These are phyloP conservation scores for Candida sanyaensis DNA, from an alignment of 1,139 yeast species.

Conservation along the genomic window DNA sequence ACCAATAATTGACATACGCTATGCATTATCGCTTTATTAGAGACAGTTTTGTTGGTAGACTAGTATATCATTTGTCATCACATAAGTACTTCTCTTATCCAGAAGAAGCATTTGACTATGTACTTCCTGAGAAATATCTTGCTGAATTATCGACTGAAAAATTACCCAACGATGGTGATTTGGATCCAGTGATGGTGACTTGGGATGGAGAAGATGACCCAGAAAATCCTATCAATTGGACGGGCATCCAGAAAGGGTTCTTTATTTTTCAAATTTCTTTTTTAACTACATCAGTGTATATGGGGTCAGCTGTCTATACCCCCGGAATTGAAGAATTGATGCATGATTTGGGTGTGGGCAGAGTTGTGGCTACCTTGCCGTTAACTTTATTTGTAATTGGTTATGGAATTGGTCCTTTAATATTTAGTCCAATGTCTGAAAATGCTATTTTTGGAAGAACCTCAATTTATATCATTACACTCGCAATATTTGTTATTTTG, in stretches of 20 bases:
- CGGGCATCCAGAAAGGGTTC: slow-evolving; percentile 34
- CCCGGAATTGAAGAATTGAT: slow-evolving; percentile 46
- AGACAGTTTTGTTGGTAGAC: slow-evolving; percentile 37
- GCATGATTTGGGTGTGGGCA: slow-evolving; percentile 27
- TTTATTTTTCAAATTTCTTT: slow-evolving; percentile 42
- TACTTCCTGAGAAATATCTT: slow-evolving; percentile 33
- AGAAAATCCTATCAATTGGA: slow-evolving; percentile 62
- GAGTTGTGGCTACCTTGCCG: slow-evolving; percentile 32
- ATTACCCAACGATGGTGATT: neutral
- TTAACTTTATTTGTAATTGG: slow-evolving; percentile 39
- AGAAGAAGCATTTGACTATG: slow-evolving; percentile 35
- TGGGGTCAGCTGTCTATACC: slow-evolving; percentile 63
- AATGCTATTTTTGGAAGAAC: slow-evolving; percentile 55
- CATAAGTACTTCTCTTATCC: slow-evolving; percentile 28
- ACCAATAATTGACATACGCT: neutral
- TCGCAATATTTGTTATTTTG: slow-evolving; percentile 32
- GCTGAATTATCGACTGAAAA: slow-evolving; percentile 4
- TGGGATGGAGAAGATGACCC: slow-evolving; percentile 59
- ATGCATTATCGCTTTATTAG: slow-evolving; percentile 24
- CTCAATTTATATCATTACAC: slow-evolving; percentile 30
- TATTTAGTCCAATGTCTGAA: slow-evolving; percentile 40
- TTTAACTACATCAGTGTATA: slow-evolving; percentile 55
- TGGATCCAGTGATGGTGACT: slow-evolving; percentile 19
- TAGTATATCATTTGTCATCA: slow-evolving; percentile 32
- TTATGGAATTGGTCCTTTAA: slow-evolving; percentile 42